phyloP scores from a whole-genome alignment of 164 flowering plant species.

The Liquidambar formosana region DNA sequence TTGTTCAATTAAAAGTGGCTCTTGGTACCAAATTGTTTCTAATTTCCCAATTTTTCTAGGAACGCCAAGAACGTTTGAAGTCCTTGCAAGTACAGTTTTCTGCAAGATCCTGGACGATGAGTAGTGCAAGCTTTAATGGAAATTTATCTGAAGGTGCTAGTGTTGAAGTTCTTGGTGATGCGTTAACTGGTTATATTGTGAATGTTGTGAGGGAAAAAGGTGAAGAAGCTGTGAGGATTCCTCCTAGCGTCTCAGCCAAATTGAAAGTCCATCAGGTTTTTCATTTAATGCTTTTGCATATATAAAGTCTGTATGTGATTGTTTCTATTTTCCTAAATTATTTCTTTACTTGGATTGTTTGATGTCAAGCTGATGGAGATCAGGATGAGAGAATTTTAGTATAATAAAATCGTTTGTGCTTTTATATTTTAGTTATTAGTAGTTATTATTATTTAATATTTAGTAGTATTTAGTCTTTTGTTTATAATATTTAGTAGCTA shows the following conservation, averaged over 20 bases:
- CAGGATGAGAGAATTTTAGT: too few species aligned
- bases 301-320: neutral
- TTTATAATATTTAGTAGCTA: too few species aligned
- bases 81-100: constrained; percentile 74
- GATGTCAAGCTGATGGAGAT: too few species aligned
- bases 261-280: constrained; percentile 90
- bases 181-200: constrained; percentile 75
- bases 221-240: constrained; percentile 88
- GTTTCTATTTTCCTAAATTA: neutral
- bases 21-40: neutral
- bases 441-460: too few species aligned
- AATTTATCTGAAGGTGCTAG: constrained; percentile 50
- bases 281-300: neutral
- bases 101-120: constrained; percentile 44
- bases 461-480: too few species aligned
- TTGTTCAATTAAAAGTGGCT: constrained; percentile 1
- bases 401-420: too few species aligned
- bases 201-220: constrained; percentile 92
- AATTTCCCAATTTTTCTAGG: constrained; percentile 42
- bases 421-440: too few species aligned
- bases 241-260: constrained; percentile 85
- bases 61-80: constrained; percentile 92
- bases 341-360: constrained; percentile 3
- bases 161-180: constrained; percentile 76
- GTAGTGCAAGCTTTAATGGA: constrained; percentile 36